Percentiles rank a stretch among this genome's conserved stretches.
phyloP scores from a whole-genome alignment of 495 filamentous ascomycete genomes.

The Penicillium manginii region DNA sequence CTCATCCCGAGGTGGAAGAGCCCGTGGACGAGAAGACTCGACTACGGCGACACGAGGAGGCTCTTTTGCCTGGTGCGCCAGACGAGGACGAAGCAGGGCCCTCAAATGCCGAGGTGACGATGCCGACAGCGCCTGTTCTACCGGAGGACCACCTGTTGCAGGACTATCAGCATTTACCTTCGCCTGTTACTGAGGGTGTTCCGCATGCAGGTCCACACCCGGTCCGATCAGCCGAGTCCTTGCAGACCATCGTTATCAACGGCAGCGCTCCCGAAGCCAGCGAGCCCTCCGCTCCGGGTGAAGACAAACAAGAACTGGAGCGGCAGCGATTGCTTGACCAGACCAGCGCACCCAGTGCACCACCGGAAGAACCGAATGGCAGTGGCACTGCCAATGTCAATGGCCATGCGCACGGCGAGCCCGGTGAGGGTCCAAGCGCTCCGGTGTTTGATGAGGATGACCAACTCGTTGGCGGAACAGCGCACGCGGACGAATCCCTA shows the following conservation, averaged over 20 bases:
- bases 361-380: slow-evolving; percentile 50
- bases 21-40: slow-evolving; percentile 70
- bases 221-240: slow-evolving; percentile 46
- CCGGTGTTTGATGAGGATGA: slow-evolving; percentile 68
- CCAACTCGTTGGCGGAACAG: slow-evolving; percentile 41
- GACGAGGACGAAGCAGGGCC: slow-evolving; percentile 51
- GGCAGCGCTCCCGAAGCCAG: slow-evolving; percentile 23
- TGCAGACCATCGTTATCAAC: slow-evolving; percentile 42
- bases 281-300: slow-evolving; percentile 35
- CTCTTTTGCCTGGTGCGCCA: slow-evolving; percentile 71
- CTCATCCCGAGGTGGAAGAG: slow-evolving; percentile 60
- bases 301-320: slow-evolving; percentile 88
- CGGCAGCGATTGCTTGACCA: slow-evolving; percentile 71
- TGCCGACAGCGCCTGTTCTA: slow-evolving; percentile 42
- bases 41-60: slow-evolving; percentile 66
- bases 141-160: slow-evolving; percentile 45
- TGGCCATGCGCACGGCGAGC: slow-evolving; percentile 31
- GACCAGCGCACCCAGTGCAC: slow-evolving; percentile 61
- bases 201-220: slow-evolving; percentile 44
- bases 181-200: slow-evolving; percentile 22
- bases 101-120: slow-evolving; percentile 39
- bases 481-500: slow-evolving; percentile 50
- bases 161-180: slow-evolving; percentile 42
- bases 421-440: slow-evolving; percentile 58
- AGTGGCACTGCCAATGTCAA: no score